Conservation (phyloP, 768 basidiomycete genomes). For the Lactarius sanguifluus region DNA sequence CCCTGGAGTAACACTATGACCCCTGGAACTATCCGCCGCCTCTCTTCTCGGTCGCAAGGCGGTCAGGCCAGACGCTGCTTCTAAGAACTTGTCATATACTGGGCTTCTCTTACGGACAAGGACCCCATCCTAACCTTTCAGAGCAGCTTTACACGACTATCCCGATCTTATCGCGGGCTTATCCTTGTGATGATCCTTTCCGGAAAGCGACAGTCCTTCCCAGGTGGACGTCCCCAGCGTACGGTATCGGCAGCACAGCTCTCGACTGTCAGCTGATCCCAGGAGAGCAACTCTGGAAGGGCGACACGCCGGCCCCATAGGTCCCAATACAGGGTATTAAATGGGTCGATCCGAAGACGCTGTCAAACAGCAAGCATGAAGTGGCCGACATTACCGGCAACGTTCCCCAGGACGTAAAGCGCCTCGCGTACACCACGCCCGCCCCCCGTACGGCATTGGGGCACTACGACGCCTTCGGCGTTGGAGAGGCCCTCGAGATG, state of each 20-base stretch:
- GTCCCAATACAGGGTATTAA: neutral
- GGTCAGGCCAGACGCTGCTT: neutral
- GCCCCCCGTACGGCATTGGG: conserved; percentile 66
- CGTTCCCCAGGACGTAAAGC: conserved; percentile 60
- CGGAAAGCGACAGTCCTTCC: neutral
- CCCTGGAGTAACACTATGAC: neutral
- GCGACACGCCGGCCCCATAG: neutral
- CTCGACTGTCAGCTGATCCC: neutral
- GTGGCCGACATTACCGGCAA: conserved; percentile 60
- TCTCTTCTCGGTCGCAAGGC: conserved; percentile 9
- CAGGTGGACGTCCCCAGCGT: neutral
- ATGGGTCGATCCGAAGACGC: conserved; percentile 66
- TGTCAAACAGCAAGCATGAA: conserved; percentile 56
- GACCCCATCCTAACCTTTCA: conserved; percentile 3
- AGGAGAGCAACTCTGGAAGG: neutral
- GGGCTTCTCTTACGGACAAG: conserved; percentile 8
- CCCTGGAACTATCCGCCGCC: neutral
- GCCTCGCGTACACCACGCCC: conserved; percentile 65
- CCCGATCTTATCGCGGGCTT: neutral
- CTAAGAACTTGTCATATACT: conserved; percentile 3
- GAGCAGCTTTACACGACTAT: conserved; percentile 1
- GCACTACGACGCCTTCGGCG: conserved; percentile 54
- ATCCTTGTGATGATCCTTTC: neutral
- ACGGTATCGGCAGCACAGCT: neutral
- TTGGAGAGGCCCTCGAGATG: conserved; percentile 60